Evolutionary conservation across 805 yeast genomes (phyloP), one percentile per base, ranked within the genome.

Genomic region (Lachancea cidri): DNA sequence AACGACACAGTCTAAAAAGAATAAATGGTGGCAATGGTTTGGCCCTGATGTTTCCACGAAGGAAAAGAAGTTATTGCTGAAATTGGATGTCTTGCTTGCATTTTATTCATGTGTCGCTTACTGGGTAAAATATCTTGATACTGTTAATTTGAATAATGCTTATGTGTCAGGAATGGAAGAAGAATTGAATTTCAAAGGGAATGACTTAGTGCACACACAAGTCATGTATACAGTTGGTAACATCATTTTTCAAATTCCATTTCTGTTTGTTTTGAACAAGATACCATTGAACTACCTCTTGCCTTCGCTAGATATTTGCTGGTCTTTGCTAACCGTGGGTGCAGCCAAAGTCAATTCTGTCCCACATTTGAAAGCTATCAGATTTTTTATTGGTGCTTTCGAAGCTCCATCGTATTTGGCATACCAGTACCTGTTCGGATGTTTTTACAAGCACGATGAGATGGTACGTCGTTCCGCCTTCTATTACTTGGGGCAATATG

Each of bases 71-170:
- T 57, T 76, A 30, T 49, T 76, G 15, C 41, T 65, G 38, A 79
- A 79, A 50, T 52, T 79, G 16, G 84, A 79, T 50, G 46, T 75
- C 11, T 53, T 76, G 33, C 57, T 81, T 37, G 67, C 78, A 3
- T 65, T 71, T 34, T 76, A 77, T 48, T 68, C 82, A 0, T 73
- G 79, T 57, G 59, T 78, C 43, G 78, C 77, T 1, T 81, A 81
- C 58, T 82, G 84, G 84, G 76, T 80, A 42, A 81, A 79, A 52
- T 74, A 73, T 48, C 60, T 81, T 41, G 86, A 81, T 50, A 74
- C 72, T 42, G 66, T 75, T 22, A 81, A 81, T 57, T 57, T 81
- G 42, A 72, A 71, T 45, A 79, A 81, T 52, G 87, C 87, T 1
- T 82, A 80, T 51, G 79, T 77, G 31, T 72, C 80, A 14, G 83